Percentiles rank a stretch among this genome's conserved stretches.
These are phyloP conservation scores for Besnoitia besnoiti DNA, from an alignment of 169 alveolate species.

Conservation along the genomic window DNA sequence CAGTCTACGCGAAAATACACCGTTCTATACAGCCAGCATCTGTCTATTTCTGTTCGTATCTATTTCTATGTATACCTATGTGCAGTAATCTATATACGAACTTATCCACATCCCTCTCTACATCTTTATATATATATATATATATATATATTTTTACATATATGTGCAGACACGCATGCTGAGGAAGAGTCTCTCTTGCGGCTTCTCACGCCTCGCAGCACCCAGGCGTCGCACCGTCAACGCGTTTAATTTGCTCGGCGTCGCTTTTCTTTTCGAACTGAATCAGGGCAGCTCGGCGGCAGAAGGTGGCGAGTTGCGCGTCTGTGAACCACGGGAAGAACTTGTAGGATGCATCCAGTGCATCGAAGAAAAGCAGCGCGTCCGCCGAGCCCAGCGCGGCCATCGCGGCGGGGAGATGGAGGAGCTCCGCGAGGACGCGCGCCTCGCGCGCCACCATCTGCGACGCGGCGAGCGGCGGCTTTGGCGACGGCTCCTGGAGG, in stretches of 20 bases:
- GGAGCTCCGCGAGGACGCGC: background rate
- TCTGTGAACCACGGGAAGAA: background rate
- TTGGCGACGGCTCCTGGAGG: background rate
- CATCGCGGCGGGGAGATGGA: conserved; percentile 8
- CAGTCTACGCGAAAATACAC: too few species aligned
- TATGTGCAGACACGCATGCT: too few species aligned
- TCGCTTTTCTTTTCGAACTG: conserved; percentile 15
- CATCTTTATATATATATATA: background rate
- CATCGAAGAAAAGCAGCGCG: background rate
- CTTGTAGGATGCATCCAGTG: background rate
- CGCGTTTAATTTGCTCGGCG: background rate
- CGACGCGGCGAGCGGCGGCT: background rate
- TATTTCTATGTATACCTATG: too few species aligned
- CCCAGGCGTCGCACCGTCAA: background rate
- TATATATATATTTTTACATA: too few species aligned
- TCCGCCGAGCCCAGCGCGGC: conserved; percentile 22
- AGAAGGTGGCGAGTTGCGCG: conserved; percentile 37
- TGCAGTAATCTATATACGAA: too few species aligned
- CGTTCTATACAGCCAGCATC: too few species aligned
- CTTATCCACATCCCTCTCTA: background rate
- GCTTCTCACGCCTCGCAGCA: too few species aligned
- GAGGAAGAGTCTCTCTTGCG: too few species aligned
- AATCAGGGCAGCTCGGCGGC: conserved; percentile 3
- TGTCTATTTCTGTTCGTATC: background rate
- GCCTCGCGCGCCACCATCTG: background rate